These are phyloP conservation scores for Saccharomycopsis sp. DNA, from an alignment of 805 yeast species.

Conservation along the genomic window DNA sequence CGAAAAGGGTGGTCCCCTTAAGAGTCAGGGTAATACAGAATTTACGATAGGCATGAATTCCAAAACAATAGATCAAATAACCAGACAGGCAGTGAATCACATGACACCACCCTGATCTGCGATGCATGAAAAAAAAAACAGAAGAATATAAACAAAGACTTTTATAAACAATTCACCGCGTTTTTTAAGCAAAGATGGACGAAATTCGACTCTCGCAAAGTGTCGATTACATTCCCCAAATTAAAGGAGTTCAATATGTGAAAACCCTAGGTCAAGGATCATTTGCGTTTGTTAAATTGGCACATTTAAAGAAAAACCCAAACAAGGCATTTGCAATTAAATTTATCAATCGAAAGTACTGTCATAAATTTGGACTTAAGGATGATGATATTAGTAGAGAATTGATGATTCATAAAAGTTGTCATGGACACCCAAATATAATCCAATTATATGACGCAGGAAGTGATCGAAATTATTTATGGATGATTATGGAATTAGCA, in stretches of 20 bases:
- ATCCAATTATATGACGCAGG: conserved; percentile 49
- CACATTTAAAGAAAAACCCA: conserved; percentile 32
- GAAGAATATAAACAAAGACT: too few species aligned
- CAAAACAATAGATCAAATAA: too few species aligned
- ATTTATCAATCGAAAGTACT: conserved; percentile 40
- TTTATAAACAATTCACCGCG: too few species aligned
- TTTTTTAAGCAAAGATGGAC: too few species aligned
- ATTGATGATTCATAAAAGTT: conserved; percentile 49
- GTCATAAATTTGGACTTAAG: conserved; percentile 30
- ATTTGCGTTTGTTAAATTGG: conserved; percentile 56
- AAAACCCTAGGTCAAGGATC: conserved; percentile 61
- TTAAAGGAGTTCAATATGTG: conserved; percentile 40
- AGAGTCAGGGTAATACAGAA: too few species aligned
- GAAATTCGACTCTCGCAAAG: not conserved
- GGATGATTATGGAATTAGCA: conserved; percentile 64
- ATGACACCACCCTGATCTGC: too few species aligned
- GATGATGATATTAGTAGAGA: conserved; percentile 44
- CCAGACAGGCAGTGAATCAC: too few species aligned
- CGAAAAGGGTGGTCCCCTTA: too few species aligned
- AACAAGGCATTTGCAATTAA: conserved; percentile 48
- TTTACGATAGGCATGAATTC: too few species aligned
- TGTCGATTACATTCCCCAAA: conserved; percentile 32
- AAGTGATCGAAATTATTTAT: conserved; percentile 48
- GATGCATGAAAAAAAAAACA: too few species aligned
- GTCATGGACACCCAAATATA: conserved; percentile 54